phyloP scores from a whole-genome alignment of 1,139 yeast species.

The Pichia sp. region DNA sequence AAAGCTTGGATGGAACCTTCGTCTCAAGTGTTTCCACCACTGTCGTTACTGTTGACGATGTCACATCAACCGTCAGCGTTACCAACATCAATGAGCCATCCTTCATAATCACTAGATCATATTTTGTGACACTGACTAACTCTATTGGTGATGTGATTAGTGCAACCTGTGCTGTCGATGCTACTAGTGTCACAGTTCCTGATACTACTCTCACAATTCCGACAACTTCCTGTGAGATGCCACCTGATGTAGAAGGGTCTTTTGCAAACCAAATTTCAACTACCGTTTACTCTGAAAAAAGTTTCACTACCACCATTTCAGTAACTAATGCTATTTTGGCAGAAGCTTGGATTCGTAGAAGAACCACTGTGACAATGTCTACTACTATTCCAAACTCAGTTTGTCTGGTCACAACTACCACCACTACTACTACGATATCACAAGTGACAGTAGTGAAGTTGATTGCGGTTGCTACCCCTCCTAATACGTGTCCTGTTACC shows the following conservation, averaged over 20 bases:
- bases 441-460: background rate
- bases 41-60: background rate
- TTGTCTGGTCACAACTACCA: background rate
- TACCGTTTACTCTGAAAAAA: background rate
- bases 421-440: background rate
- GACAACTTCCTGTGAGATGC: background rate
- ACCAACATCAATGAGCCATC: background rate
- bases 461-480: background rate
- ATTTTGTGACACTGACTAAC: background rate
- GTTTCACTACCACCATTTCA: background rate
- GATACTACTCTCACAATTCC: background rate
- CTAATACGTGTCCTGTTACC: background rate
- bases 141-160: background rate
- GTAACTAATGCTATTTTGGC: background rate
- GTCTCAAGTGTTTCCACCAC: background rate
- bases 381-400: background rate
- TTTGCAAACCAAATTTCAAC: background rate
- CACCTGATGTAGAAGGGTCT: background rate
- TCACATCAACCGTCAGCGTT: too few relatives aligned
- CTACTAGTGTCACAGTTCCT: background rate
- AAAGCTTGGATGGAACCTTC: background rate
- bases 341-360: background rate
- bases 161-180: background rate
- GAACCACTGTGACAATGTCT: background rate
- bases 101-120: background rate